Evolutionary conservation across 805 yeast genomes (phyloP), one percentile per base, ranked within the genome.

Genomic region (Ogataea nitratoaversa): DNA sequence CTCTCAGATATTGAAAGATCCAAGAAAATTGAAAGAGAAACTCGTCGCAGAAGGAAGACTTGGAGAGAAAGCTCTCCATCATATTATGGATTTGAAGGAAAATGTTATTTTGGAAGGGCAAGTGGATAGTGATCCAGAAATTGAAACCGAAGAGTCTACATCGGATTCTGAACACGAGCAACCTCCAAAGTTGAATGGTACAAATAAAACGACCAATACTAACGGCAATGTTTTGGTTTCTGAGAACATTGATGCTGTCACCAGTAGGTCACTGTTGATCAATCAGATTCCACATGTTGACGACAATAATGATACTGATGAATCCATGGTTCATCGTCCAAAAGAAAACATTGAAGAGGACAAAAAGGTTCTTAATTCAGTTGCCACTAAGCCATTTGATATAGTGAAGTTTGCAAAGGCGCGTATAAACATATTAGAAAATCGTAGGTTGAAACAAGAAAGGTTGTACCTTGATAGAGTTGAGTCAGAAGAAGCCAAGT

Each of bases 11-110:
- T 63, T 80, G 13, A 74, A 80, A 1, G 91, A 87, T 53, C 86
- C 90, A 44, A 77, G 82, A 47, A 67, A 74, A 42, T 71, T 91
- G 40, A 71, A 91, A 46, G 76, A 84, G 40, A 76, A 76, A 51
- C 67, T 90, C 37, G 90, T 87, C 2, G 80, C 79, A 37, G 97
- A 91, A 58, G 85, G 95, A 23, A 69, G 85, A 41, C 66, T 79
- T 38, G 93, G 91, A 3, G 96, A 90, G 57, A 69, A 68, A 37
- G 95, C 96, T 0, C 61, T 91, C 36, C 77, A 83, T 44, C 70
- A 76, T 37, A 67, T 85, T 66, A 65, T 57, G 37, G 53, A 46
- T n/a, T 37, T 48, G 25, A 44, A 47, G 24, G 49, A 47, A n/a
- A 50, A 43, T 19, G 39, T 43, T 14, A 41, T 46, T n/a, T 34